Base-by-base conservation (phyloP, 2,329 filamentous ascomycete genomes). In the Lecanoromycetidae sp. region DNA sequence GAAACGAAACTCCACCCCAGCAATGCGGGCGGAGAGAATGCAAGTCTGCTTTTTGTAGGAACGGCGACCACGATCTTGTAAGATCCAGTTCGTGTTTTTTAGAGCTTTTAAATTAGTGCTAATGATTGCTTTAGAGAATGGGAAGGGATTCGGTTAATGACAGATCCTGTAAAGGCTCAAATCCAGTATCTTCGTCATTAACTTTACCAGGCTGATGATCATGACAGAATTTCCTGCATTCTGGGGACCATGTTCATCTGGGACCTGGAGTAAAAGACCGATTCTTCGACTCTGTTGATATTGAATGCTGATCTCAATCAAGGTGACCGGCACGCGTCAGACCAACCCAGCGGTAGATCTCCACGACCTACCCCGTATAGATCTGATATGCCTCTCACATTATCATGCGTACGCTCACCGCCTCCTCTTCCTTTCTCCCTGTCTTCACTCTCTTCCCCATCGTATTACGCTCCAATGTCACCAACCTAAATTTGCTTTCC, bases 161-260 rank as follows among this genome's bases (percentile, higher is more conserved):
- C 65, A 4, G 65, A 67, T 59, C 43, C 48, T 26, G 51, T 51
- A 32, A 44, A 8, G 9, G 13, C 23, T 27, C 37, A 12, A 13
- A 40, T 29, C 13, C 25, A 9, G 22, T 8, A 4, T 4, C 23
- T 17, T 39, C 9, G 8, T 39, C n/a, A n/a, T n/a, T n/a, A n/a
- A n/a, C n/a, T n/a, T n/a, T n/a, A n/a, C n/a, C n/a, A n/a, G n/a
- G n/a, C n/a, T n/a, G n/a, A n/a, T n/a, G n/a, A n/a, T n/a, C n/a
- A n/a, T n/a, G n/a, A 58, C 75, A 77, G 7, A 80, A 81, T 60
- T 82, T 83, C 61, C 68, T 83, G 0, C 79, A 80, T 55, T 71
- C 71, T 1, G 77, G 78, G 26, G 77, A 81, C 55, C 75, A 82
- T 54, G 77, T 82, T 7, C 78, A 82, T 57, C 70, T 82, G 1